A percentile compares a stretch with the other conserved stretches of the same genome.
Conservation (phyloP, 2,329 filamentous ascomycete genomes). For the Alternaria sp. region DNA sequence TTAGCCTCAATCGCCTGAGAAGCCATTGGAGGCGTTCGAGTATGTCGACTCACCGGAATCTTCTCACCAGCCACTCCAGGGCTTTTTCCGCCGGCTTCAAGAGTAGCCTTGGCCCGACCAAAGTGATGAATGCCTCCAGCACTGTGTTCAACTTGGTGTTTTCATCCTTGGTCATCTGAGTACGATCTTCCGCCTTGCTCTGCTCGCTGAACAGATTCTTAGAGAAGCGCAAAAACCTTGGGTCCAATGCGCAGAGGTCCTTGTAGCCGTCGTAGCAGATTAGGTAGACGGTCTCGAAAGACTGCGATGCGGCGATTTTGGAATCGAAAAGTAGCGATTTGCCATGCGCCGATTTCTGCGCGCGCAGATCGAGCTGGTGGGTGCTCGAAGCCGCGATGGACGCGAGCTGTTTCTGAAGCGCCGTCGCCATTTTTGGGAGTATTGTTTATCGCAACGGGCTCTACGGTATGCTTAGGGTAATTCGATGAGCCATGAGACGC, state of each 20-base stretch:
- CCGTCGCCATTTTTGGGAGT: constrained; percentile 69
- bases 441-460: background rate
- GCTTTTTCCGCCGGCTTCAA: constrained; percentile 89
- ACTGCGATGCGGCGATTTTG: constrained; percentile 83
- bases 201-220: constrained; percentile 90
- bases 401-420: constrained; percentile 92
- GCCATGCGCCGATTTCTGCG: constrained; percentile 88
- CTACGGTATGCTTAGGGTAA: background rate
- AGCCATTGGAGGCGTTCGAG: background rate
- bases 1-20: background rate
- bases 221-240: constrained; percentile 76
- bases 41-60: constrained; percentile 65
- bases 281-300: constrained; percentile 85
- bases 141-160: constrained; percentile 82
- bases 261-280: constrained; percentile 89
- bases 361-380: constrained; percentile 88
- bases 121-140: constrained; percentile 81
- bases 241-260: constrained; percentile 87
- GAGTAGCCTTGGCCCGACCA: constrained; percentile 78
- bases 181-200: constrained; percentile 87
- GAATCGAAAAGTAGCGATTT: constrained; percentile 95
- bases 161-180: constrained; percentile 80
- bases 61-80: constrained; percentile 91
- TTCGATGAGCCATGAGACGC: constrained; percentile 40
- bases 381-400: constrained; percentile 90